A percentile compares a stretch with the other conserved stretches of the same genome.
Conservation (phyloP, 495 filamentous ascomycete species). For the Penicillium malachiteum region DNA sequence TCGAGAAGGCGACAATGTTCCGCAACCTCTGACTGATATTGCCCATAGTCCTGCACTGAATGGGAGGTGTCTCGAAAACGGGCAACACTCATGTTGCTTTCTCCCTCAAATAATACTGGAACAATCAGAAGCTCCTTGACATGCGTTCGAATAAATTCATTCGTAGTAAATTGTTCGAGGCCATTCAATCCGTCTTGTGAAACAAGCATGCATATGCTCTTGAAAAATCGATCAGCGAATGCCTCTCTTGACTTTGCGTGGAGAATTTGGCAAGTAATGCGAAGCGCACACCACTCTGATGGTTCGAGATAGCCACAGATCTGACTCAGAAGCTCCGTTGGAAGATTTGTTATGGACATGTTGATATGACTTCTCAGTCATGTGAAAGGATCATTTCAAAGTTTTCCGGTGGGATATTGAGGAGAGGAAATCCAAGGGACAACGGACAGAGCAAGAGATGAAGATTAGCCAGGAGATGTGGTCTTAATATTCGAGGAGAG, state of each 20-base stretch:
- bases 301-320: neutral
- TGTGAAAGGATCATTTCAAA: too few relatives aligned
- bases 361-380: neutral
- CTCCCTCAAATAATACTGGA: neutral
- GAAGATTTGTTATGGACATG: neutral
- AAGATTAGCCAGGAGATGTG: neutral
- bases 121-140: neutral
- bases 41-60: neutral
- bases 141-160: neutral
- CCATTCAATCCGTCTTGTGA: neutral
- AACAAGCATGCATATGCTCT: neutral
- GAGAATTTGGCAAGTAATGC: neutral
- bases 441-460: too few relatives aligned
- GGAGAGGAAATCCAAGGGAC: too few relatives aligned
- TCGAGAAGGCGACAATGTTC: neutral
- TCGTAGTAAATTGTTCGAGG: neutral
- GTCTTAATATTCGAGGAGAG: neutral
- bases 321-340: neutral
- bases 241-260: neutral
- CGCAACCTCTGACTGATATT: neutral
- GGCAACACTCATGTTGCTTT: neutral
- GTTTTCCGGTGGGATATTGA: too few relatives aligned
- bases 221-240: neutral
- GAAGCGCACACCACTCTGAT: neutral
- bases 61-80: neutral